A percentile compares a stretch with the other conserved stretches of the same genome.
These are phyloP conservation scores for Diaporthe sp. DNA, from an alignment of 2,329 filamentous ascomycete species.

Conservation along the genomic window DNA sequence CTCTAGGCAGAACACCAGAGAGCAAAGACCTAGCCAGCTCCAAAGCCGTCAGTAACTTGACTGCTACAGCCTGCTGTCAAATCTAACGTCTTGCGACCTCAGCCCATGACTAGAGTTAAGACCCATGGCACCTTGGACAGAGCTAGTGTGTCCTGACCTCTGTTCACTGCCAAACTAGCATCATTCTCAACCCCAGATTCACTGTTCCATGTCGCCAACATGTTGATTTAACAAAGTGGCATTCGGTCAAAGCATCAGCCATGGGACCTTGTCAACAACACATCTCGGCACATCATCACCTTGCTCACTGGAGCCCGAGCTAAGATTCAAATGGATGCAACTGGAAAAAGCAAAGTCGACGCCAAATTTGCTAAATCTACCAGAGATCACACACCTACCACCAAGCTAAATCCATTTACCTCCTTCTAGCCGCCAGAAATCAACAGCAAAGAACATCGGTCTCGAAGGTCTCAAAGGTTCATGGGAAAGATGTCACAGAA, in stretches of 20 bases:
- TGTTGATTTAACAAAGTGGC: background rate
- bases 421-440: background rate
- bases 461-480: rapidly evolving
- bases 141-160: background rate
- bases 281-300: background rate
- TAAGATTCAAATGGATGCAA: background rate
- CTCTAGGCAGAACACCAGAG: background rate
- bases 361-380: background rate
- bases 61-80: too few species aligned
- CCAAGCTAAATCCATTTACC: background rate
- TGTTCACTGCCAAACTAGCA: background rate
- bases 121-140: background rate
- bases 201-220: background rate
- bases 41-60: background rate
- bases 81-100: too few species aligned
- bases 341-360: too few species aligned
- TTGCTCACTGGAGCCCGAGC: background rate
- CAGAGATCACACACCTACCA: background rate
- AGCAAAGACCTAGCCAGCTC: background rate
- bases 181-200: too few species aligned
- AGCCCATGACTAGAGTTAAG: background rate
- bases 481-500: background rate
- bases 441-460: too few species aligned
- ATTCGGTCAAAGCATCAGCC: background rate
- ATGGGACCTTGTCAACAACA: background rate